phyloP scores from a whole-genome alignment of 2,329 filamentous ascomycete species.

The Fusarium subglutinans region DNA sequence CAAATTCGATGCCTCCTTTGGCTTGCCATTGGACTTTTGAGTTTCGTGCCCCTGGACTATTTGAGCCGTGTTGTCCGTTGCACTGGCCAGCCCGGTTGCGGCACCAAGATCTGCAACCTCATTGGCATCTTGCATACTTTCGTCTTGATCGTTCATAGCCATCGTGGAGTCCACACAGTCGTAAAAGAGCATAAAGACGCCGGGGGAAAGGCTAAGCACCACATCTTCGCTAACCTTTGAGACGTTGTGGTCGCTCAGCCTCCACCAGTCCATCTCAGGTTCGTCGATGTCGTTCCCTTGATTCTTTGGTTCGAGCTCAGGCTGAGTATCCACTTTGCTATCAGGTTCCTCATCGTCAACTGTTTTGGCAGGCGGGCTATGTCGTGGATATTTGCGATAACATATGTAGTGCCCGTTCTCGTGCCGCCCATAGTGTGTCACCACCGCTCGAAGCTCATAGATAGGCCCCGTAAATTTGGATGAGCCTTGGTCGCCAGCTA shows the following conservation, averaged over 20 bases:
- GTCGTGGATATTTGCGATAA: slow-evolving; percentile 75
- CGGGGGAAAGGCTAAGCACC: slow-evolving; percentile 75
- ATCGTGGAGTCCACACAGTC: slow-evolving; percentile 72
- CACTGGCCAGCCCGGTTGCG: background rate
- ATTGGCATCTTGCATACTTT: slow-evolving; percentile 33
- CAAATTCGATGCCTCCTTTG: slow-evolving; percentile 7
- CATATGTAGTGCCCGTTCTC: slow-evolving; percentile 97
- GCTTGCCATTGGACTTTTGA: slow-evolving; percentile 4
- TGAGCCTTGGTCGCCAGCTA: slow-evolving; percentile 62
- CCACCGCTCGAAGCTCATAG: slow-evolving; percentile 83
- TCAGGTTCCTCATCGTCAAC: slow-evolving; percentile 26
- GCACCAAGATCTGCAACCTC: slow-evolving; percentile 23
- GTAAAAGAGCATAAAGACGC: slow-evolving; percentile 98
- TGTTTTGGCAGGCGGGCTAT: slow-evolving; percentile 13
- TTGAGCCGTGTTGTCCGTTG: background rate
- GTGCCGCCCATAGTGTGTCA: slow-evolving; percentile 90
- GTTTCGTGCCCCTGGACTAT: slow-evolving; percentile 14
- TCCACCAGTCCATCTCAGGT: slow-evolving; percentile 77
- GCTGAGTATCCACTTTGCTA: slow-evolving; percentile 2
- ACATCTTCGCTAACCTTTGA: slow-evolving; percentile 75
- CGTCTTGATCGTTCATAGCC: slow-evolving; percentile 51
- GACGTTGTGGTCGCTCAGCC: slow-evolving; percentile 89
- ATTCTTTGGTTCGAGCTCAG: slow-evolving; percentile 1
- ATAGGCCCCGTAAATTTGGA: slow-evolving; percentile 66
- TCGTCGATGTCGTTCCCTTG: slow-evolving; percentile 33